Conservation (phyloP, 192 early-diverging fungal genomes). For the Obelidium mucronatum region DNA sequence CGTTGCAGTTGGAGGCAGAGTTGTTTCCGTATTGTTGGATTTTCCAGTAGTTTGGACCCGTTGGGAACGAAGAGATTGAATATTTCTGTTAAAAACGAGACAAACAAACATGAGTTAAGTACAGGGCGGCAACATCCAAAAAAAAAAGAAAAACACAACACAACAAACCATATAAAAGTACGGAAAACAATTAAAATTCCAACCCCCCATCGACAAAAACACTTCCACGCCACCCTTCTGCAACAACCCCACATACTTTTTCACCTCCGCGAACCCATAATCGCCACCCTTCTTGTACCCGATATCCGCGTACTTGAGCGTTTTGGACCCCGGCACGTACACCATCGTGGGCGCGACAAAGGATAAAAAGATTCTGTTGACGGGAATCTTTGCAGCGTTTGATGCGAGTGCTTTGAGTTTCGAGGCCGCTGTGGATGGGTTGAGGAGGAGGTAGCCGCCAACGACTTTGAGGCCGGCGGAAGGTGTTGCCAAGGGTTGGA, state of each 20-base stretch:
- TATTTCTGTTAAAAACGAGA: constrained; percentile 14
- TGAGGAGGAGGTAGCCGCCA: constrained; percentile 19
- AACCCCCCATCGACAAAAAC: constrained; percentile 15
- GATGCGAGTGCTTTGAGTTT: constrained; percentile 25
- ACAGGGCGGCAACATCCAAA: not conserved
- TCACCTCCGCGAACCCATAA: not conserved
- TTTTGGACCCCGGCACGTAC: not conserved
- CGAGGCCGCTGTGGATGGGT: constrained; percentile 2
- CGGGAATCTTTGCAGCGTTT: constrained; percentile 19
- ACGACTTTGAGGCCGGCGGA: not conserved
- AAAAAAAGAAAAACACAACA: not conserved
- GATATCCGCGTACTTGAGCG: constrained; percentile 1
- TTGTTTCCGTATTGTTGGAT: not conserved
- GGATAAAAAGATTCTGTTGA: constrained; percentile 15
- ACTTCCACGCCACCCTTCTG: constrained; percentile 9
- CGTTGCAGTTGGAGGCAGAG: constrained; percentile 8
- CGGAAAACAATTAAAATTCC: constrained; percentile 18
- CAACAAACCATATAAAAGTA: constrained; percentile 12
- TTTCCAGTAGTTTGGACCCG: constrained; percentile 25
- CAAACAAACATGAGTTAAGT: not conserved
- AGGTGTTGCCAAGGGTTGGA: not conserved
- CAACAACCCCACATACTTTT: not conserved
- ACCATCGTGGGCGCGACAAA: constrained; percentile 13
- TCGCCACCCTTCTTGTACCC: not conserved
- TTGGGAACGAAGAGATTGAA: constrained; percentile 13